Evolutionary conservation across 2,329 filamentous ascomycete genomes (phyloP).

Genomic region (Diaporthe helianthi): DNA sequence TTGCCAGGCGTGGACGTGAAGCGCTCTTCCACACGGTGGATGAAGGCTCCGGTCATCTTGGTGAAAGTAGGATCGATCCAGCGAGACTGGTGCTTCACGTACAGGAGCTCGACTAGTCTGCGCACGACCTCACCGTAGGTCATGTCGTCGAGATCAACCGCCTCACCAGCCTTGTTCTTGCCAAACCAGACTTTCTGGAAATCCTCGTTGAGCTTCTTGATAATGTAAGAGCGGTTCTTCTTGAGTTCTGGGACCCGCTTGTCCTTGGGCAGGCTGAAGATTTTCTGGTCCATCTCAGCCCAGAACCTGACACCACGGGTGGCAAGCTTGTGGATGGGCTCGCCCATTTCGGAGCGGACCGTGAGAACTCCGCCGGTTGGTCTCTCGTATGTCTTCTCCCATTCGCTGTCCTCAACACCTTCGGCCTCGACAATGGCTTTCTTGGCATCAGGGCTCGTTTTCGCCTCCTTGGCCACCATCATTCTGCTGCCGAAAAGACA

Average conservation of each 20-base stretch:
- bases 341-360: constrained; percentile 97
- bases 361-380: constrained; percentile 93
- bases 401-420: constrained; percentile 81
- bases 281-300: constrained; percentile 99
- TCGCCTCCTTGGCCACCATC: constrained; percentile 93
- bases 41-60: constrained; percentile 90
- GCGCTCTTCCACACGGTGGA: constrained; percentile 94
- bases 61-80: constrained; percentile 91
- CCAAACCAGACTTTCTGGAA: constrained; percentile 99
- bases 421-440: constrained; percentile 87
- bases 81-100: constrained; percentile 85
- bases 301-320: constrained; percentile 96
- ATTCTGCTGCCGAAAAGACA: constrained; percentile 90
- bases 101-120: constrained; percentile 88
- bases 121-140: constrained; percentile 88
- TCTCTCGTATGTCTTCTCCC: constrained; percentile 94
- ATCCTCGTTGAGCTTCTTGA: constrained; percentile 93
- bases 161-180: constrained; percentile 78
- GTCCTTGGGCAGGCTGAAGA: constrained; percentile 94
- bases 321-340: constrained; percentile 98
- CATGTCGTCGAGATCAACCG: constrained; percentile 93
- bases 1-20: constrained; percentile 78
- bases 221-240: constrained; percentile 89
- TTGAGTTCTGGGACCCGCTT: constrained; percentile 88
- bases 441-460: constrained; percentile 87